phyloP scores from a whole-genome alignment of 331 rosid genomes.

The Acacia pycnantha region DNA sequence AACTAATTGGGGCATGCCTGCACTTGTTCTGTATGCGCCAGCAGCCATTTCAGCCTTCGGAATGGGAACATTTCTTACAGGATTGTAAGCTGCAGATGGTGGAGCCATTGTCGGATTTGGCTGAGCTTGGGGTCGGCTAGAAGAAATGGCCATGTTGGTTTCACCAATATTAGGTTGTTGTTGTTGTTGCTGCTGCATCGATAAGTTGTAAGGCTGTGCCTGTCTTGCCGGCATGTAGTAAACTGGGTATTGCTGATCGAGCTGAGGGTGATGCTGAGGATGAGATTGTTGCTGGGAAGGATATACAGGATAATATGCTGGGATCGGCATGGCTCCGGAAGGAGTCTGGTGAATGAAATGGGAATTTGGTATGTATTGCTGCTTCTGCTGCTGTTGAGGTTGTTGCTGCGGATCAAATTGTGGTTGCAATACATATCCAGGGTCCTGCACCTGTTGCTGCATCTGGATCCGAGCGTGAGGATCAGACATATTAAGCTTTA shows the following conservation, averaged over 20 bases:
- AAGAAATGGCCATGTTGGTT: constrained; percentile 35
- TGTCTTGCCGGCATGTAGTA: constrained; percentile 69
- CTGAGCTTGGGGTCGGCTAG: constrained; percentile 53
- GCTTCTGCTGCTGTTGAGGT: constrained; percentile 38
- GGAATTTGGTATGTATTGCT: constrained; percentile 52
- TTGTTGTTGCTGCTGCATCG: constrained; percentile 48
- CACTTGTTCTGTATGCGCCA: constrained; percentile 52
- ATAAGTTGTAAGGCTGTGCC: constrained; percentile 55
- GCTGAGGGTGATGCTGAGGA: constrained; percentile 51
- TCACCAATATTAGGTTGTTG: constrained; percentile 41
- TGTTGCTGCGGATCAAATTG: constrained; percentile 38
- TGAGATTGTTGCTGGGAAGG: constrained; percentile 61
- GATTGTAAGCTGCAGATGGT: constrained; percentile 48
- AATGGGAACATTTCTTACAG: constrained; percentile 45
- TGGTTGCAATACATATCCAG: constrained; percentile 29
- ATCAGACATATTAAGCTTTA: constrained; percentile 45
- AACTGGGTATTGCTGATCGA: constrained; percentile 73
- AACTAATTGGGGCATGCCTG: constrained; percentile 58
- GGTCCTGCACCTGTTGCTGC: constrained; percentile 37
- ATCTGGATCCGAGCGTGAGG: constrained; percentile 50
- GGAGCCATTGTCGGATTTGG: constrained; percentile 48
- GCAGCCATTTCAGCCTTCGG: constrained; percentile 54
- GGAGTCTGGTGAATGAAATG: constrained; percentile 63
- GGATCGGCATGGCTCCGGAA: constrained; percentile 50
- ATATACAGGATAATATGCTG: constrained; percentile 67